These are phyloP conservation scores for Cairneyella variabilis DNA, from an alignment of 495 filamentous ascomycete genomes.

Conservation along the genomic window DNA sequence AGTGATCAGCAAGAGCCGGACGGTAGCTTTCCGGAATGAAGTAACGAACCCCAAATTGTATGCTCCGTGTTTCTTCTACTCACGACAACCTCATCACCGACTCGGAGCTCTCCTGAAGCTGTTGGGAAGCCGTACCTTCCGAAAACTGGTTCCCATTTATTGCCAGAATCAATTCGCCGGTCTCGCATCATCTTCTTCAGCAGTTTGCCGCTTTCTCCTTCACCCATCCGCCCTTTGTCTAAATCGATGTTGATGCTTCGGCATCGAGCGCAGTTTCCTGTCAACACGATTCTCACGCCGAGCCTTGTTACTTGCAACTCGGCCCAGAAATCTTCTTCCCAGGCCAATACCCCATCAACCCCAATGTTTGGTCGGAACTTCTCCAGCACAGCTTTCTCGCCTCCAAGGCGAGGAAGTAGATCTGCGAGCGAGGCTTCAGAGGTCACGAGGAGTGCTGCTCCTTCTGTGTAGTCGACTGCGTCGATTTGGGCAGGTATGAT, in stretches of 20 bases:
- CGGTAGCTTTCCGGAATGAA: background rate
- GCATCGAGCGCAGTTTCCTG: slow-evolving; percentile 76
- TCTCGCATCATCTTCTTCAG: slow-evolving; percentile 78
- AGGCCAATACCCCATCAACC: slow-evolving; percentile 56
- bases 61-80: slow-evolving; percentile 50
- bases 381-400: slow-evolving; percentile 58
- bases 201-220: slow-evolving; percentile 59
- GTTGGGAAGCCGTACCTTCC: slow-evolving; percentile 71
- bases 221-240: slow-evolving; percentile 59
- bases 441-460: slow-evolving; percentile 68
- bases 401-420: slow-evolving; percentile 52
- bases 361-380: slow-evolving; percentile 89
- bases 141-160: slow-evolving; percentile 74
- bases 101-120: slow-evolving; percentile 37
- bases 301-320: slow-evolving; percentile 32
- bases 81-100: slow-evolving; percentile 71
- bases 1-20: background rate
- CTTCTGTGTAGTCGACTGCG: slow-evolving; percentile 71
- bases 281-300: slow-evolving; percentile 48
- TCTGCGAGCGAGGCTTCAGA: slow-evolving; percentile 65
- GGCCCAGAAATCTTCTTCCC: slow-evolving; percentile 87
- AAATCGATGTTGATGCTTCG: slow-evolving; percentile 81
- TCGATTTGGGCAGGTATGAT: background rate
- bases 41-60: slow-evolving; percentile 57
- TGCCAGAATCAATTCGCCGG: slow-evolving; percentile 68